Base-by-base conservation (phyloP, 129 eudicot genomes). In the Saussurea involucrata region DNA sequence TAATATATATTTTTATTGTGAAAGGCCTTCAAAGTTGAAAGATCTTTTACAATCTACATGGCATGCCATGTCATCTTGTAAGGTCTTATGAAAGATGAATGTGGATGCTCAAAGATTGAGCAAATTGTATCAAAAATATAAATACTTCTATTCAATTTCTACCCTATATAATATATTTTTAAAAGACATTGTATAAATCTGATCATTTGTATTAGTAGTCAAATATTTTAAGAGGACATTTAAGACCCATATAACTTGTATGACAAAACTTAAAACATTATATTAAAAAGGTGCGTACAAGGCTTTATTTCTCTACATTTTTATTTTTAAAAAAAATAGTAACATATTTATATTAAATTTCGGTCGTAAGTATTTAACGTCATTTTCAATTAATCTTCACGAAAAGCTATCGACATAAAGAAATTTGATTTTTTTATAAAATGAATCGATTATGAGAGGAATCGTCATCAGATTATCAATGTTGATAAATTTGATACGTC, bases 161-260 rank as follows among this genome's bases (percentile, higher is more conserved):
- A 2, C 0, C 17, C 17, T 49, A 13, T 15, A 49, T 49, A 49
- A 15, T 49, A 49, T 49, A 49, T 13, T 17, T 5, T 49, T 0
- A 17, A 37, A 53, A 17, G 5, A 53, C 22, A n/a, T 53, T 53
- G 2, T 17, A 17, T 53, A 53, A 53, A 53, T 53, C n/a, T 53
- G 22, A 6, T 53, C 17, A 49, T 49, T 49, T 49, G 6, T 49
- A 44, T 76, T 32, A 68, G 36, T 49, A 5, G 74, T 31, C 31
- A 66, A 42, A 18, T 5, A 49, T 46, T 32, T 66, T 6, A 53
- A 66, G 66, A 49, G 4, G 46, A n/a, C 42, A 49, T 49, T 76
- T 76, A 15, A 64, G 73, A 76, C 31, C 68, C 67, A 76, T 73
- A 76, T 76, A 49, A 49, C 74, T 76, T 76, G 74, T 76, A 46